Percentiles rank a stretch among this genome's conserved stretches.
Evolutionary conservation across 148 eudicot genomes (phyloP).

Genomic region (Amaranthus cruentus): DNA sequence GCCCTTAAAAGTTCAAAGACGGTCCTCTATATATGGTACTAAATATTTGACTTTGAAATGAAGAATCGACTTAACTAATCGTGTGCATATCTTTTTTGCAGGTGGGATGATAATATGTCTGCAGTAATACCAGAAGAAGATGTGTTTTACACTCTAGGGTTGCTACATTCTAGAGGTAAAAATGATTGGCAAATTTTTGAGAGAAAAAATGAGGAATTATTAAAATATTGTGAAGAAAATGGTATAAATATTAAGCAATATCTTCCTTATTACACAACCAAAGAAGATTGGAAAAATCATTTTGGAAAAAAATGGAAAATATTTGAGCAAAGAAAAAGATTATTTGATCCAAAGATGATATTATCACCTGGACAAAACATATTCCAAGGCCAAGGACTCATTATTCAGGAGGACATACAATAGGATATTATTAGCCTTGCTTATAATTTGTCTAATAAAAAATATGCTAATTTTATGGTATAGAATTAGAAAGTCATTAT

Average conservation of each 20-base stretch:
- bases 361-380: slow-evolving; percentile 83
- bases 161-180: slow-evolving; percentile 48
- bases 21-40: no score
- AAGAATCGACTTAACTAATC: no score
- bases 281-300: slow-evolving; percentile 64
- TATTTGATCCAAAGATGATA: slow-evolving; percentile 81
- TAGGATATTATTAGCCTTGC: no score
- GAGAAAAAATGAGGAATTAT: slow-evolving; percentile 42
- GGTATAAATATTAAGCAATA: slow-evolving; percentile 67
- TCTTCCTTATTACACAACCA: slow-evolving; percentile 57
- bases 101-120: slow-evolving; percentile 90
- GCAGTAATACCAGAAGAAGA: slow-evolving; percentile 74
- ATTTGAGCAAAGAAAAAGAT: slow-evolving; percentile 45
- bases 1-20: no score
- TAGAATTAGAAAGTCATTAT: no score
- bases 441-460: no score
- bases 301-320: slow-evolving; percentile 68
- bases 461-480: no score
- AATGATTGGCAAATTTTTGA: slow-evolving; percentile 44
- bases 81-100: slow-evolving; percentile 12
- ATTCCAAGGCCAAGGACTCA: slow-evolving; percentile 19
- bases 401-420: no score
- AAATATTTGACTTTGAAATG: no score
- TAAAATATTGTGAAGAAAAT: slow-evolving; percentile 46
- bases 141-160: slow-evolving; percentile 63